phyloP scores from a whole-genome alignment of 2,329 filamentous ascomycete genomes.

The Alternaria sp. region DNA sequence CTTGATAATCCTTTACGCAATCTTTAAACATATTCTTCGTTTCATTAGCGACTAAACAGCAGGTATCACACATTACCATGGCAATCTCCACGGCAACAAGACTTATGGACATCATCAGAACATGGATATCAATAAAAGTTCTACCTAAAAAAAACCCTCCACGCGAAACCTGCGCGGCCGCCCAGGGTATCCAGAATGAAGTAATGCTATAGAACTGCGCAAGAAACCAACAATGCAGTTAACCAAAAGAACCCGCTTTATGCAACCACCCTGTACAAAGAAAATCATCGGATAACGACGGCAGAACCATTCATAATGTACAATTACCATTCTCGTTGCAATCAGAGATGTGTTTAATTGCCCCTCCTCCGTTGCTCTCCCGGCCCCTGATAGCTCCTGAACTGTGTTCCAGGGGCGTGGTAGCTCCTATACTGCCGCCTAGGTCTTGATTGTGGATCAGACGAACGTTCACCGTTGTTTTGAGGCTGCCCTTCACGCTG shows the following conservation, averaged over 20 bases:
- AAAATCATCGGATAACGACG: neutral
- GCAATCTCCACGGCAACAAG: neutral
- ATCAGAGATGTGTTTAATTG: conserved; percentile 14
- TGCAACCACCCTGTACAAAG: neutral
- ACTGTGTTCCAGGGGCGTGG: conserved; percentile 46
- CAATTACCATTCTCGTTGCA: neutral
- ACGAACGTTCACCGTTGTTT: conserved; percentile 13
- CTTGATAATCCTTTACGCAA: neutral
- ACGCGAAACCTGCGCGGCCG: neutral
- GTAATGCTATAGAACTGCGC: neutral
- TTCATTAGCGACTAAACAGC: neutral
- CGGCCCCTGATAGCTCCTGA: conserved; percentile 44
- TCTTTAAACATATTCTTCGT: neutral
- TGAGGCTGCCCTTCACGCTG: conserved; percentile 26
- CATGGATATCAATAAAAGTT: neutral
- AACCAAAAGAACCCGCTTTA: neutral
- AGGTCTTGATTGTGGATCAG: conserved; percentile 36
- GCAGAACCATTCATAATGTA: neutral
- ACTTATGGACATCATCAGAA: neutral
- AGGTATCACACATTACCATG: neutral
- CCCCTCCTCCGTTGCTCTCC: conserved; percentile 34
- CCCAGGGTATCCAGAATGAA: neutral
- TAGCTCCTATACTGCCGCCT: conserved; percentile 43
- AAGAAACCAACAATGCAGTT: neutral
- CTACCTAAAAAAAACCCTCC: neutral